Base-by-base conservation (phyloP, 1,284 basidiomycete genomes). In the Cutaneotrichosporon sp. region DNA sequence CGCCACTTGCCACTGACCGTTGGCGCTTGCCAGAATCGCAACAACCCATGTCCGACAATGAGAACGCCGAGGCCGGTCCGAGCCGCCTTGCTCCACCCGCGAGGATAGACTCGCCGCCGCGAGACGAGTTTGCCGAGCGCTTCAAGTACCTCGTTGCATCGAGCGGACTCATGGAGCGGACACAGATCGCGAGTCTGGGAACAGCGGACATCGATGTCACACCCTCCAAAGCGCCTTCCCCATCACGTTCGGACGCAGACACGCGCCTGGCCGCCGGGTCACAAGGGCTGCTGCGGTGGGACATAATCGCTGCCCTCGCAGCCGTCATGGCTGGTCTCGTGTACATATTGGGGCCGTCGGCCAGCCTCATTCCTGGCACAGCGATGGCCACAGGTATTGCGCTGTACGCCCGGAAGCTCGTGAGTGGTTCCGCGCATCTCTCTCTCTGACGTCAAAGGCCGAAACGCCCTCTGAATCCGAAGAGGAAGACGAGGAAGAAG, bases 81-180 rank as follows among this genome's bases (percentile, higher is more conserved):
- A 52, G 49, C 58, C 58, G 50, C 30, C 56, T 58, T 26, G 30
- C 13, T n/a, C 14, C 58, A 13, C 49, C 31, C 16, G 34, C 34
- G 26, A 32, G 49, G 21, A 51, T 32, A 21, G 47, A 18, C 5
- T 38, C 58, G 14, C 22, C 58, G 6, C 10, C 8, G 3, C 58
- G 65, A 16, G 67, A 70, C 31, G 68, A 64, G 5, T 79, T 77
- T 56, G 71, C 73, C 8, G 77, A 78, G 59, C 65, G 67, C 26
- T 79, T 79, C 72, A 75, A 74, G 60, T 79, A 77, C 61, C 65
- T 75, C 32, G 70, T 79, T 11, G 77, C 75, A 26, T 73, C 76
- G 7, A 73, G 71, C 21, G 77, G 73, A 0, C 61, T 79, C 8
- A 61, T 79, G 30, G 77, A 79, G 67, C 63, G 64, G 62, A 65